phyloP scores from a whole-genome alignment of 2,329 filamentous ascomycete genomes.

The Scytalidium sp. region DNA sequence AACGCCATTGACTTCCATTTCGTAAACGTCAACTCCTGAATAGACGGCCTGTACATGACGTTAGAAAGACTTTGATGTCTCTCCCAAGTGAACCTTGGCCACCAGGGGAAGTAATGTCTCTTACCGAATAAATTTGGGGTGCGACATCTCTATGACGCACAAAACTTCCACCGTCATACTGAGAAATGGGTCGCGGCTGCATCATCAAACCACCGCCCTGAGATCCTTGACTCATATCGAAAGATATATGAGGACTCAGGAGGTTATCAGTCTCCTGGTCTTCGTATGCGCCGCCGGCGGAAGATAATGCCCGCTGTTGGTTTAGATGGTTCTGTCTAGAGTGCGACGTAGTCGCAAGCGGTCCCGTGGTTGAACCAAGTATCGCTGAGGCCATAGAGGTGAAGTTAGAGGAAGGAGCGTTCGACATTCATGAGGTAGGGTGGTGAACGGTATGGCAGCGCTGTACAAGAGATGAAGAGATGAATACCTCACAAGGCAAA shows the following conservation, averaged over 20 bases:
- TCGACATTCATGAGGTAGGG: not conserved
- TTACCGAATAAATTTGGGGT: slow-evolving; percentile 62
- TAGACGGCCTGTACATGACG: slow-evolving; percentile 68
- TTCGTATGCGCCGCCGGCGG: slow-evolving; percentile 17
- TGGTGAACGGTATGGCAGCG: not conserved
- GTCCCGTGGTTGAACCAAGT: slow-evolving; percentile 20
- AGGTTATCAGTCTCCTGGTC: slow-evolving; percentile 15
- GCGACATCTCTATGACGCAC: slow-evolving; percentile 22
- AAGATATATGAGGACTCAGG: slow-evolving; percentile 25
- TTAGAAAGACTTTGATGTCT: not conserved
- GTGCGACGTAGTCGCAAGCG: slow-evolving; percentile 23
- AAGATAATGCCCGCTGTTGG: slow-evolving; percentile 15
- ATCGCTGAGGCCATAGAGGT: slow-evolving; percentile 13
- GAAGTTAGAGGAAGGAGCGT: slow-evolving; percentile 1
- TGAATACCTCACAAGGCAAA: slow-evolving; percentile 1
- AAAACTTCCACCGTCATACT: slow-evolving; percentile 23
- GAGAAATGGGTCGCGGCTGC: slow-evolving; percentile 26
- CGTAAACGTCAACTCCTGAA: slow-evolving; percentile 91
- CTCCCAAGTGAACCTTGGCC: not conserved
- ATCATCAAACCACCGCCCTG: slow-evolving; percentile 29
- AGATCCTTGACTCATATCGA: slow-evolving; percentile 30
- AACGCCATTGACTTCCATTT: slow-evolving; percentile 93
- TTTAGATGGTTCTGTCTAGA: slow-evolving; percentile 26
- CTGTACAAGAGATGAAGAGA: not conserved
- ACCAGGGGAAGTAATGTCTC: slow-evolving; percentile 17